These are phyloP conservation scores for Neurospora discreta DNA, from an alignment of 495 filamentous ascomycete species.

Conservation along the genomic window DNA sequence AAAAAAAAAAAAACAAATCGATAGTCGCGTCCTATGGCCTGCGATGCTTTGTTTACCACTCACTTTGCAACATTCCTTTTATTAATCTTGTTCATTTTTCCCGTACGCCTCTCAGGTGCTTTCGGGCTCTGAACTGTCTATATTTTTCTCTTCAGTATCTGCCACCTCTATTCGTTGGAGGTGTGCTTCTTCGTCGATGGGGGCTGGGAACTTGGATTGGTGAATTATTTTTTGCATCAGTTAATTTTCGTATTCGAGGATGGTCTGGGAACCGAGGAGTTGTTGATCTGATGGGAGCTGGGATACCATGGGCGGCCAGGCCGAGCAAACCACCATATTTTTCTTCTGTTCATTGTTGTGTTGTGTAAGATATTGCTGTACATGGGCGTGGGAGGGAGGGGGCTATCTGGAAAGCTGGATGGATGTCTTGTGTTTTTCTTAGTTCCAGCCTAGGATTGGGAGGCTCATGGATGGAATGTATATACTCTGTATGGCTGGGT, in stretches of 20 bases:
- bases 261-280: neutral
- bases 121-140: slow-evolving; percentile 8
- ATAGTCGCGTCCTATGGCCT: neutral
- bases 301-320: neutral
- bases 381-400: neutral
- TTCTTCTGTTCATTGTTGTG: neutral
- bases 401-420: neutral
- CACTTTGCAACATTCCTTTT: neutral
- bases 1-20: neutral
- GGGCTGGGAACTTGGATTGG: neutral
- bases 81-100: slow-evolving; percentile 6
- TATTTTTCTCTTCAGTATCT: neutral
- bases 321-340: neutral
- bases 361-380: neutral
- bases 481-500: neutral
- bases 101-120: slow-evolving; percentile 22
- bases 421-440: neutral
- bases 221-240: neutral
- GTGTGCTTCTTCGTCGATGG: slow-evolving; percentile 1
- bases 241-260: neutral
- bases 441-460: neutral
- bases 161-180: slow-evolving; percentile 10
- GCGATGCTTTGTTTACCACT: slow-evolving; percentile 8
- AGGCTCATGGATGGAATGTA: neutral
- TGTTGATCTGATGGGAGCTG: neutral